Evolutionary conservation across 352 stramenopile species (phyloP).

Genomic region (Elongisporangium undulatum): DNA sequence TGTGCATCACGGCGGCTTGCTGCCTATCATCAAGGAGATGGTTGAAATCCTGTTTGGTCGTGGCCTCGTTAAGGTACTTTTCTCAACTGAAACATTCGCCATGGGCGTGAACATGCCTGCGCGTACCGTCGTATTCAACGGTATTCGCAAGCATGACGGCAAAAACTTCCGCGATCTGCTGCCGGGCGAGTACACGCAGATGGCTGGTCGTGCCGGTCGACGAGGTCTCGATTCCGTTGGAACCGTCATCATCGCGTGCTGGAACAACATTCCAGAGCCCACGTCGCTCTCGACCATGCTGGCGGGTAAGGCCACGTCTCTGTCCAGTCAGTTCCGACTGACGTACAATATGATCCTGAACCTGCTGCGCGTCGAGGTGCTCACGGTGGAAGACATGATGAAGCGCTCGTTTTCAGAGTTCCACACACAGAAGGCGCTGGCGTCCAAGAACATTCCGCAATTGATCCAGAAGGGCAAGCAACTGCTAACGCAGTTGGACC

Average conservation of each 20-base stretch:
- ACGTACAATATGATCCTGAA: conserved; percentile 99
- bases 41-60: conserved; percentile 99
- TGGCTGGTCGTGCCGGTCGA: conserved; percentile 96
- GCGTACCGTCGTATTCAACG: conserved; percentile 96
- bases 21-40: conserved; percentile 99
- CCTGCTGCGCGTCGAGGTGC: conserved; percentile 88
- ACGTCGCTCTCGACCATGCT: conserved; percentile 93
- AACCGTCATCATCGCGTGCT: conserved; percentile 97
- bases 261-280: conserved; percentile 97
- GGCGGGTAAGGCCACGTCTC: conserved; percentile 91
- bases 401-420: conserved; percentile 97
- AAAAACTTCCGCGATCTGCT: conserved; percentile 88
- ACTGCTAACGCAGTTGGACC: conserved; percentile 46
- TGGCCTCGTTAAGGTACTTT: conserved; percentile 97
- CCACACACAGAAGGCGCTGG: conserved; percentile 87
- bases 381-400: conserved; percentile 95
- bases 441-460: conserved; percentile 73
- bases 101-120: conserved; percentile 99
- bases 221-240: conserved; percentile 96
- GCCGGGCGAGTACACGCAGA: conserved; percentile 93
- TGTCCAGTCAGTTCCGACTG: conserved; percentile 97
- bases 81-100: conserved; percentile 99
- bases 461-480: conserved; percentile 61
- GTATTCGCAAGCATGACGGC: conserved; percentile 97
- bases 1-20: conserved; percentile 95